phyloP scores from a whole-genome alignment of 306 rosid species.

The Begonia peltatifolia region DNA sequence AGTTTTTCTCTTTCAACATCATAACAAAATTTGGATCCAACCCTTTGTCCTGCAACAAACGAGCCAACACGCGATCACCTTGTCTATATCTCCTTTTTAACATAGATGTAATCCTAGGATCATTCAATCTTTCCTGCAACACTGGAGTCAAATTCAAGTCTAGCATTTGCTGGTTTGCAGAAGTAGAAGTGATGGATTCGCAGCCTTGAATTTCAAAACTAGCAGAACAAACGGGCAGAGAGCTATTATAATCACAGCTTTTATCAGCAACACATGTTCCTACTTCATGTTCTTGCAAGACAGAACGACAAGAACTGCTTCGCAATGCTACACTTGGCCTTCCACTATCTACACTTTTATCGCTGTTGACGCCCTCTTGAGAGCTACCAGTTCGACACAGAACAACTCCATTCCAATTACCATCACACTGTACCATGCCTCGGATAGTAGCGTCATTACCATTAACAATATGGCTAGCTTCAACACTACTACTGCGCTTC shows the following conservation, averaged over 20 bases:
- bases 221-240: conserved; percentile 71
- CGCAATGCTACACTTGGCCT: conserved; percentile 88
- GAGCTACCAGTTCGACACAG: conserved; percentile 53
- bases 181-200: conserved; percentile 79
- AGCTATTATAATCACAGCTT: conserved; percentile 47
- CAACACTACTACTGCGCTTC: conserved; percentile 96
- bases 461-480: conserved; percentile 70
- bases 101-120: conserved; percentile 84
- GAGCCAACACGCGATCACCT: conserved; percentile 72
- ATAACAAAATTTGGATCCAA: conserved; percentile 97
- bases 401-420: conserved; percentile 51
- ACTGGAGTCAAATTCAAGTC: conserved; percentile 86
- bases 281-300: conserved; percentile 69
- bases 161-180: conserved; percentile 77
- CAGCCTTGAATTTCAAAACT: conserved; percentile 90
- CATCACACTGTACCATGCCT: conserved; percentile 40
- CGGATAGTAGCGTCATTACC: conserved; percentile 53
- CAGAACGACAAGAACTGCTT: conserved; percentile 92
- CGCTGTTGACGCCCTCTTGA: conserved; percentile 85
- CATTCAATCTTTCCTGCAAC: conserved; percentile 93
- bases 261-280: conserved; percentile 51
- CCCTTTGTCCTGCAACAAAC: conserved; percentile 87
- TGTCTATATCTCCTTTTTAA: conserved; percentile 67
- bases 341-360: conserved; percentile 96
- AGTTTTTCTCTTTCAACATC: conserved; percentile 96